These are phyloP conservation scores for Wickerhamomyces chaumierensis DNA, from an alignment of 805 yeast genomes.

Conservation along the genomic window DNA sequence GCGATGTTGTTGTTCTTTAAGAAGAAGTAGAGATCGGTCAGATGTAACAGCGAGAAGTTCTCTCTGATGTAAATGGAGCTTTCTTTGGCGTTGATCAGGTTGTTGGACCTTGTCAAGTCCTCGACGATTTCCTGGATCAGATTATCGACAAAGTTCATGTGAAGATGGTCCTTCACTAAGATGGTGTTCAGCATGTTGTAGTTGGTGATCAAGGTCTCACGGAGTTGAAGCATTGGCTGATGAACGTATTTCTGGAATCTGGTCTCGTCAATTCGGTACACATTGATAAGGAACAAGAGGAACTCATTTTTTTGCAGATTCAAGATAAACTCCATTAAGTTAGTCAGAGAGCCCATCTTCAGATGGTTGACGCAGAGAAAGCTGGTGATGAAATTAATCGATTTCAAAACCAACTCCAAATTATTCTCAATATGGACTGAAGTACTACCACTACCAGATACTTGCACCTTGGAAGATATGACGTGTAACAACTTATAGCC, in stretches of 20 bases:
- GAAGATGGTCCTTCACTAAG: conserved; percentile 9
- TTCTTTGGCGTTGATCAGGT: conserved; percentile 8
- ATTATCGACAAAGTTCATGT: conserved; percentile 3
- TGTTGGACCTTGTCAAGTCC: conserved; percentile 6
- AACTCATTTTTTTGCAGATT: conserved; percentile 36
- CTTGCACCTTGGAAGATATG: conserved; percentile 9
- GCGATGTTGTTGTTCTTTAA: conserved; percentile 45
- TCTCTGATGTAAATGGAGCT: conserved; percentile 25
- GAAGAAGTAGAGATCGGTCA: conserved; percentile 43
- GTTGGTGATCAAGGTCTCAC: conserved; percentile 4
- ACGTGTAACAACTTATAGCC: conserved; percentile 9
- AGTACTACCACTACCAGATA: conserved; percentile 3
- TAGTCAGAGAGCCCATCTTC: conserved; percentile 11
- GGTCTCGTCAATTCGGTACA: conserved; percentile 27
- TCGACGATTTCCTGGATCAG: conserved; percentile 6
- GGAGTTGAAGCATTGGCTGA: conserved; percentile 7
- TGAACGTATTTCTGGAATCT: conserved; percentile 5
- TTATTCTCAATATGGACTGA: conserved; percentile 2
- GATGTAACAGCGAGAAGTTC: conserved; percentile 36
- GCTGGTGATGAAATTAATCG: conserved; percentile 12
- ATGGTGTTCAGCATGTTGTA: conserved; percentile 7
- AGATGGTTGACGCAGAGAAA: conserved; percentile 13
- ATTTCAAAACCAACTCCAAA: conserved; percentile 12
- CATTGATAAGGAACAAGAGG: conserved; percentile 26
- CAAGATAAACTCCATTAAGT: conserved; percentile 30